Evolutionary conservation across 208 protist genomes (phyloP).

Genomic region (Leishmania amazonensis): DNA sequence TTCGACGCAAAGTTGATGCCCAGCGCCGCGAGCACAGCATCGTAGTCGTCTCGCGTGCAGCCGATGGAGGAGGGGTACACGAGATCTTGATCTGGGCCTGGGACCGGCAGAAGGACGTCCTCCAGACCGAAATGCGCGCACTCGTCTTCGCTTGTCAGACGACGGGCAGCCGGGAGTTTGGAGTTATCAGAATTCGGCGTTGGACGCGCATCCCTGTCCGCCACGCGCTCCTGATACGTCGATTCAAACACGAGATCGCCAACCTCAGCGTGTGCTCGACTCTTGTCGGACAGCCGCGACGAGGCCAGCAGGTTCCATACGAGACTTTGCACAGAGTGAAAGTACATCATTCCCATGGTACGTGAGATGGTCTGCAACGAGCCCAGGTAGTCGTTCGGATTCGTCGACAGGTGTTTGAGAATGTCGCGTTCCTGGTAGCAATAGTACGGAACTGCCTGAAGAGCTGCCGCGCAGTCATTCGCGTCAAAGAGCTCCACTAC

Average conservation of each 20-base stretch:
- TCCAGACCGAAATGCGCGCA: conserved; percentile 62
- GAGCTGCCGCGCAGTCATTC: conserved; percentile 47
- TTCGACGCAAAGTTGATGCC: conserved; percentile 33
- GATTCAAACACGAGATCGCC: conserved; percentile 88
- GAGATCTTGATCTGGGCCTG: conserved; percentile 79
- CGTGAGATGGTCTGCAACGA: conserved; percentile 80
- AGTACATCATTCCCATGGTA: conserved; percentile 91
- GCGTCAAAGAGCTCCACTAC: conserved; percentile 36
- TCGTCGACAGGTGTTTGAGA: conserved; percentile 67
- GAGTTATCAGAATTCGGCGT: neutral
- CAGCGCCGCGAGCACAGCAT: conserved; percentile 23
- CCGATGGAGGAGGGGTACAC: conserved; percentile 60
- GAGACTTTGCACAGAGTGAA: conserved; percentile 94
- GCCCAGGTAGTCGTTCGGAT: conserved; percentile 74
- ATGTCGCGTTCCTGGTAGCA: conserved; percentile 87
- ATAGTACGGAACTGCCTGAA: conserved; percentile 65
- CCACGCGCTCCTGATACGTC: conserved; percentile 29
- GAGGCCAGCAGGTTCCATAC: conserved; percentile 95
- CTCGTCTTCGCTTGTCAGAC: conserved; percentile 66
- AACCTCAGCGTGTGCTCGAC: conserved; percentile 41
- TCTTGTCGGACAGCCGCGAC: conserved; percentile 52
- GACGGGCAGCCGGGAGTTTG: conserved; percentile 52
- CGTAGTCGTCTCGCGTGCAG: conserved; percentile 66
- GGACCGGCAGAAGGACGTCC: conserved; percentile 92
- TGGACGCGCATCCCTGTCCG: neutral